Evolutionary conservation across 345 rosid genomes (phyloP), one percentile per base, ranked within the genome.

Genomic region (Camelina laxa): DNA sequence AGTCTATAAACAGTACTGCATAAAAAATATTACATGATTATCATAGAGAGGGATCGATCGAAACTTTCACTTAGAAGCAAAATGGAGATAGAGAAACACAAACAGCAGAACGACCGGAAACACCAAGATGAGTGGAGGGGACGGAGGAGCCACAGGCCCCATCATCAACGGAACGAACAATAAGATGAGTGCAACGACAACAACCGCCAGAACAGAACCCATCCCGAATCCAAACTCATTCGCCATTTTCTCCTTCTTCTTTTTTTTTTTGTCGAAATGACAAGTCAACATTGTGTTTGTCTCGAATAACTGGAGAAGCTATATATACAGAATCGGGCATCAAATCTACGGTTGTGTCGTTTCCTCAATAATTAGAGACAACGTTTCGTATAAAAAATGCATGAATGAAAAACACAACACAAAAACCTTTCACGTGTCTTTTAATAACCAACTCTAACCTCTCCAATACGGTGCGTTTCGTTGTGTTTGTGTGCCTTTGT

Each of bases 121-220:
- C 63, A 78, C 1, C 50, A 78, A 12, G 16, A 78, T 59, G 0
- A 72, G 44, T 8, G 35, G 35, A 48, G 33, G 64, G 33, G 81
- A 19, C 3, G 81, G 81, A 9, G 81, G 69, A 59, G 6, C 39
- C 22, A 72, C 64, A 0, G 81, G 81, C 67, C 81, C 81, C 69
- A 78, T 72, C 64, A 78, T 66, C 69, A 78, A 53, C 36, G 81
- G 81, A n/a, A 33, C 12, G 42, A 78, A 2, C 24, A 78, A 1
- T 51, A 78, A 42, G 49, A 78, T 33, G 1, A 72, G 0, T 33
- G 44, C 62, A 1, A 78, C 58, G 39, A 66, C 21, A 24, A 53
- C 53, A 24, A 60, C 24, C 57, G 69, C 77, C 77, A 78, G 7
- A 1, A 71, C 5, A 33, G 77, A 65, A 14, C 77, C 73, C 16